Evolutionary conservation across 1,284 basidiomycete species (phyloP), one percentile per base, ranked within the genome.

Genomic region (Nidula niveotomentosa): DNA sequence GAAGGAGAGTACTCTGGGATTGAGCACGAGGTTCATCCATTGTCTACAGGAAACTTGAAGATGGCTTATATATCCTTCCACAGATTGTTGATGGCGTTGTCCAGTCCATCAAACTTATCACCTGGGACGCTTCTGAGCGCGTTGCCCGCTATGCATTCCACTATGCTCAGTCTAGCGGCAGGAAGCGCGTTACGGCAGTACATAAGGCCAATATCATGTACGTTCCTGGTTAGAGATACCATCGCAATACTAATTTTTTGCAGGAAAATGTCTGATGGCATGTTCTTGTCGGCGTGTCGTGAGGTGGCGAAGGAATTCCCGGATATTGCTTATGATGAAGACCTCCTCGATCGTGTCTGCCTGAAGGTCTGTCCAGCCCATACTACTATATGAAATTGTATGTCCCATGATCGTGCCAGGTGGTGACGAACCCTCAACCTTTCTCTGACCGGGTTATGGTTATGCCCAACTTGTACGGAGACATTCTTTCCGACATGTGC

Each of bases 171-270:
- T 83, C 91, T 58, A 89, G 86, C 67, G 92, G 92, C 63, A 83
- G 97, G 61, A 90, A 90, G 73, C 89, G 93, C 65, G 97, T 99
- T 59, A 99, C 96, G 36, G 97, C 97, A 47, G 97, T 99, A 43
- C 97, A 99, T 83, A 99, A 99, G 80, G 97, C 97, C 43, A 98
- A 97, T 71, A 98, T 99, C 79, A 99, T 99, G 94, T 92, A 60
- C 59, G 86, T 69, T 48, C 50, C 39, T 48, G 23, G 41, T 36
- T 48, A 37, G 39, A 15, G 36, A 8, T 35, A 8, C 30, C 41
- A n/a, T 17, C 39, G 7, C 36, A 30, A 44, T n/a, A 47, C 39
- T 53, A 33, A 56, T 37, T 12, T 49, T 43, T 45, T 23, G 18
- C 51, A 93, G 90, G 93, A 98, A 98, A 87, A 94, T 98, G 92